Evolutionary conservation across 208 protist species (phyloP).

Genomic region (Crithidia sp.): DNA sequence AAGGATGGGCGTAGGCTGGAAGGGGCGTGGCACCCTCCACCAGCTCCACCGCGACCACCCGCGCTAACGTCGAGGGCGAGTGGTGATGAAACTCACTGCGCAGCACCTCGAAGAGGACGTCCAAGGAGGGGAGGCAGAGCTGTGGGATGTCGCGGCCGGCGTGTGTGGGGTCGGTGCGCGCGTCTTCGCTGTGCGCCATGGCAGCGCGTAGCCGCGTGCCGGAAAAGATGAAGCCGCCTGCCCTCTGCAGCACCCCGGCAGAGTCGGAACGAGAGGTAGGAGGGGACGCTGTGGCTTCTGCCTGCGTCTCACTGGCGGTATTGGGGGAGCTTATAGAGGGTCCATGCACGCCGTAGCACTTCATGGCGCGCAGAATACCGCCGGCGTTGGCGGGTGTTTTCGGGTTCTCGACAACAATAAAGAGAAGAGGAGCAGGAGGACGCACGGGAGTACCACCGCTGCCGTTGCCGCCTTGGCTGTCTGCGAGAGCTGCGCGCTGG

Average conservation of each 20-base stretch:
- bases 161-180: conserved; percentile 52
- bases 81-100: conserved; percentile 16
- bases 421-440: conserved; percentile 32
- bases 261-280: background rate
- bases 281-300: background rate
- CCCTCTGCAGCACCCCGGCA: conserved; percentile 2
- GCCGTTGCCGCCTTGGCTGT: background rate
- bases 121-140: conserved; percentile 37
- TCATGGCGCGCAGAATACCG: conserved; percentile 72
- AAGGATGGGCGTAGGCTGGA: conserved; percentile 47
- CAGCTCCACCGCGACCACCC: conserved; percentile 69
- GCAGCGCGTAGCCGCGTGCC: conserved; percentile 56
- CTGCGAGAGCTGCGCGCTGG: conserved; percentile 9
- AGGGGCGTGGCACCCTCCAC: conserved; percentile 54
- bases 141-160: conserved; percentile 39
- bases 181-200: conserved; percentile 28
- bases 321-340: background rate
- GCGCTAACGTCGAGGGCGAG: conserved; percentile 3
- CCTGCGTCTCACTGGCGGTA: background rate
- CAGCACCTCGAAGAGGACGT: conserved; percentile 50
- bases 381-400: conserved; percentile 75
- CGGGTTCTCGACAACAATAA: conserved; percentile 71
- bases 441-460: background rate
- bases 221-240: conserved; percentile 55
- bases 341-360: conserved; percentile 37